Base-by-base conservation (phyloP, 805 yeast genomes). In the Candida boidinii region DNA sequence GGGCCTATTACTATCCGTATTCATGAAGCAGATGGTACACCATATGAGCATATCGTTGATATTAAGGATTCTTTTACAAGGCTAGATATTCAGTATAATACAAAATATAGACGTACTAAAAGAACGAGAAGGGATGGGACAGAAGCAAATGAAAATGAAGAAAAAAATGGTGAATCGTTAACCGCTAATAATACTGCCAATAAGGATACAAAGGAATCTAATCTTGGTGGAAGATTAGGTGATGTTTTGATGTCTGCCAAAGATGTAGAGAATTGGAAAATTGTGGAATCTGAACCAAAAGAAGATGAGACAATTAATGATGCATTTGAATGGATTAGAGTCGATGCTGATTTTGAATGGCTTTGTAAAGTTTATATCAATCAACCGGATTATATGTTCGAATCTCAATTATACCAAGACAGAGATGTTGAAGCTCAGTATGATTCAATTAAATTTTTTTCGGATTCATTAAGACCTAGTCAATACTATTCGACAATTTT, bases 321-420 rank as follows among this genome's bases (percentile, higher is more conserved):
- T 46, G 96, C 96, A 0, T 92, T 87, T 56, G 98, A 92, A 48
- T 92, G 99, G 99, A 68, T 92, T 24, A 68, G 99, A 45, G 84
- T 90, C n/a, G 99, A 92, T 58, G 88, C 96, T 0, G 99, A 92
- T 54, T 83, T 80, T 48, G 98, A 92, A 54, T 92, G 99, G 99
- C 80, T 92, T 31, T 85, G 94, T 39, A 74, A 73, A 43, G 64
- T 85, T 16, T 68, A 76, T 37, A 74, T 92, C 22, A 84, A 79
- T 44, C 96, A 88, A 56, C 94, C 95, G 0, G 96, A 87, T 46
- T 82, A 86, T 49, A 92, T 92, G 96, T 92, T 73, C 52, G 83
- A 86, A 1, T 84, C 97, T 0, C 98, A 92, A 49, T 60, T 92
- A 20, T 92, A 84, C 45, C 94, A 87, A 51, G 99, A 92, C 56